A percentile compares a stretch with the other conserved stretches of the same genome.
Conservation (phyloP, 1,284 basidiomycete genomes). For the Psilocybe mexicana region DNA sequence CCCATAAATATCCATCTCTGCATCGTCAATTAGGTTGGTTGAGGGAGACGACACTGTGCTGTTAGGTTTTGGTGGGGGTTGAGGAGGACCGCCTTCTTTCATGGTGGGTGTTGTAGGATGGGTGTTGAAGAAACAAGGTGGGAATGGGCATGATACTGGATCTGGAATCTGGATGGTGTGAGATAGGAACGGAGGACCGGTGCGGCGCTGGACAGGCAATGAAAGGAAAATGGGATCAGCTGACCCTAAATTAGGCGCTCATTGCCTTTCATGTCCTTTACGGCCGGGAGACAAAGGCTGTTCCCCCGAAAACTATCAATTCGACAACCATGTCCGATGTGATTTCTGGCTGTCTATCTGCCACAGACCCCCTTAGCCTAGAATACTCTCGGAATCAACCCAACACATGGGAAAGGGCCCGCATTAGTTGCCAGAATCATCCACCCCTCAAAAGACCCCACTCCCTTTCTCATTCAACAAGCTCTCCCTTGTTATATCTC, state of each 20-base stretch:
- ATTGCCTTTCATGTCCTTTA: constrained; percentile 2
- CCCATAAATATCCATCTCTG: background rate
- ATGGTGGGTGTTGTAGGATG: background rate
- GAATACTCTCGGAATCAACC: background rate
- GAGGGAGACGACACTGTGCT: background rate
- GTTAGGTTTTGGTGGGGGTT: background rate
- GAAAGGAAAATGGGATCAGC: constrained; percentile 2
- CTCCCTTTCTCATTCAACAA: no score
- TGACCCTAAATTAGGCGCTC: constrained; percentile 15
- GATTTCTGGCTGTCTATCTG: background rate
- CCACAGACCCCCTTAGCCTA: background rate
- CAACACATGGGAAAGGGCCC: constrained; percentile 1
- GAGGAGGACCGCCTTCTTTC: constrained; percentile 1
- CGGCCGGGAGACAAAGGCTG: constrained; percentile 2
- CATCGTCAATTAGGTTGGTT: background rate
- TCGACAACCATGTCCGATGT: background rate
- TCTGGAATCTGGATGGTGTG: background rate
- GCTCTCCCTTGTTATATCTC: background rate
- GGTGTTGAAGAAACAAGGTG: background rate
- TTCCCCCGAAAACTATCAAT: background rate
- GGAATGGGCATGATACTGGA: background rate
- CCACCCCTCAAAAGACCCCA: no score
- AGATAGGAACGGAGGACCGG: background rate
- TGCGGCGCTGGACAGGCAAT: background rate
- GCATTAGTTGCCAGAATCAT: background rate